A percentile compares a stretch with the other conserved stretches of the same genome.
Conservation (phyloP, 2,329 filamentous ascomycete species). For the Pseudocercospora fijiensis region DNA sequence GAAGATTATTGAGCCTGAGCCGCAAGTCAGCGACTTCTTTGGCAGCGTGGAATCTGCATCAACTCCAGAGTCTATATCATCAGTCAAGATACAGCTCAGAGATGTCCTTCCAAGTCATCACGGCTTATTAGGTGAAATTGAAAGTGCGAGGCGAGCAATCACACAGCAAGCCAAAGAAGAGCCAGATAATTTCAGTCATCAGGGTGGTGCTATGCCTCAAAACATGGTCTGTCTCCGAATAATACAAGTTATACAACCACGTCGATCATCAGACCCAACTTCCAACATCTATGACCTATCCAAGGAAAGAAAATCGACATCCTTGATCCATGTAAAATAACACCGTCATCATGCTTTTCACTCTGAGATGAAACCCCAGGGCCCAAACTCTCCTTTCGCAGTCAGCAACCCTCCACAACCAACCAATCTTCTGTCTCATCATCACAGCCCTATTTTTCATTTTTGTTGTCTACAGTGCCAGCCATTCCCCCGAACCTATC, state of each 20-base stretch:
- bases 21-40: neutral
- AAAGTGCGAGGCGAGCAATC: neutral
- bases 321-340: neutral
- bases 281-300: too few species aligned
- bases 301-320: too few species aligned
- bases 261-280: neutral
- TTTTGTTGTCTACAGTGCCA: too few species aligned
- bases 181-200: neutral
- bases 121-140: neutral
- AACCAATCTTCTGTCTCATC: neutral
- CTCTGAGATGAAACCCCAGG: too few species aligned
- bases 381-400: neutral
- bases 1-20: neutral
- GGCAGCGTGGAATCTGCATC: neutral
- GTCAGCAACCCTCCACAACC: neutral
- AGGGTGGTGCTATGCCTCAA: neutral
- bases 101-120: neutral
- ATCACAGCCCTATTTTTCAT: neutral
- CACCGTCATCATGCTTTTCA: neutral
- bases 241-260: too few species aligned
- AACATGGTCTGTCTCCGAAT: neutral
- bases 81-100: neutral
- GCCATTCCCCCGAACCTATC: slow-evolving; percentile 3
- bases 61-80: neutral
- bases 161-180: neutral